A percentile compares a stretch with the other conserved stretches of the same genome.
Conservation (phyloP, 1,284 basidiomycete species). For the Waitea zeae region DNA sequence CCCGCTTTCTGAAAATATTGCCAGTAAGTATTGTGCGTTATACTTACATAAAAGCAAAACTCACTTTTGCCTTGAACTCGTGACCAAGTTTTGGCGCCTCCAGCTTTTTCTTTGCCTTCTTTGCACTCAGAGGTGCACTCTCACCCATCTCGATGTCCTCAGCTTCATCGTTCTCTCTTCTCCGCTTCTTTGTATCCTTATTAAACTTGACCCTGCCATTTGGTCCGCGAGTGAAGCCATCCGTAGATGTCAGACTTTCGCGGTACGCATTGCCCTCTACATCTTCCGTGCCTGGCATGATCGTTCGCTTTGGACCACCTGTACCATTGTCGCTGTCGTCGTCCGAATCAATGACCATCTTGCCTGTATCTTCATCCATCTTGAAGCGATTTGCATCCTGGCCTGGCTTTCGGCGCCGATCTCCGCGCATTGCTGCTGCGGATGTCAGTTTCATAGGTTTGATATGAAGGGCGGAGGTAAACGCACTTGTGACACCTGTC, state of each 20-base stretch:
- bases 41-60: neutral
- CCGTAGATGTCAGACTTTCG: conserved; percentile 66
- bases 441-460: no score
- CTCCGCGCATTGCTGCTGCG: conserved; percentile 24
- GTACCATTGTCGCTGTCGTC: conserved; percentile 27
- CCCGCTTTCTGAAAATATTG: conserved; percentile 55
- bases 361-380: conserved; percentile 75
- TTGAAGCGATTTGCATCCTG: conserved; percentile 81
- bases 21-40: neutral
- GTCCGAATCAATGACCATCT: conserved; percentile 65
- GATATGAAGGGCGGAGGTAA: conserved; percentile 4
- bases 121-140: conserved; percentile 23
- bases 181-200: conserved; percentile 87
- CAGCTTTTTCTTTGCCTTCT: conserved; percentile 29
- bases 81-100: conserved; percentile 51
- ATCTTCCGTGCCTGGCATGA: conserved; percentile 25
- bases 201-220: conserved; percentile 88
- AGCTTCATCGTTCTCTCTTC: conserved; percentile 46
- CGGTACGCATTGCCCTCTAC: conserved; percentile 73
- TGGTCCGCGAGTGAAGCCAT: conserved; percentile 76
- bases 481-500: conserved; percentile 60
- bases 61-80: conserved; percentile 80
- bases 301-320: no score
- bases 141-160: conserved; percentile 61
- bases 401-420: conserved; percentile 57